A percentile compares a stretch with the other conserved stretches of the same genome.
phyloP scores from a whole-genome alignment of 140 eudicot genomes.

The Oenanthe javanica region DNA sequence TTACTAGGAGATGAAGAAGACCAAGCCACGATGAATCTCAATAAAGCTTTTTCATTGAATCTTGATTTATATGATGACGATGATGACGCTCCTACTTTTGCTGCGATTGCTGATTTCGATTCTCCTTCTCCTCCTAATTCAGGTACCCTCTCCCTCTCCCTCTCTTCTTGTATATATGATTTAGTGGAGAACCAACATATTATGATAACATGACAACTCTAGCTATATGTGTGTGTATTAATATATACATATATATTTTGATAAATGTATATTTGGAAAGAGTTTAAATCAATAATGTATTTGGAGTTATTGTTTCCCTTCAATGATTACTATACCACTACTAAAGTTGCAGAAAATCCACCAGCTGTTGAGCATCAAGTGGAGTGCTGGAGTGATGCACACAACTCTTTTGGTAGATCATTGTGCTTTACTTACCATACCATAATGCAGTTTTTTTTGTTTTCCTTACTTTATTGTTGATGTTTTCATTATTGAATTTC shows the following conservation, averaged over 20 bases:
- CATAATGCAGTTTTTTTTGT: neutral
- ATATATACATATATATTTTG: no score
- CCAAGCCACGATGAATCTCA: neutral
- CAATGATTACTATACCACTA: neutral
- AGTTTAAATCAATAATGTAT: neutral
- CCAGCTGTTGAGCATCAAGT: neutral
- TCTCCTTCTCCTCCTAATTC: neutral
- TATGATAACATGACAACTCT: neutral
- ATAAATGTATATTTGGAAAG: no score
- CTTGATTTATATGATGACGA: neutral
- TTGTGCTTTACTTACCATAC: neutral
- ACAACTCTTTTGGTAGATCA: constrained; percentile 1
- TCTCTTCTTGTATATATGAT: no score
- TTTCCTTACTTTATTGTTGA: neutral
- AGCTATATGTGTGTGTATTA: neutral
- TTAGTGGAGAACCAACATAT: no score
- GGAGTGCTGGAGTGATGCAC: neutral
- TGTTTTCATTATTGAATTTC: neutral
- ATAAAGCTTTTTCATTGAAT: neutral
- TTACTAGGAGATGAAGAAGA: neutral
- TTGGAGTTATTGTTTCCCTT: neutral
- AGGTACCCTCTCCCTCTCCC: neutral
- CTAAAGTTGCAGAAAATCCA: neutral
- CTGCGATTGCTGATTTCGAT: neutral
- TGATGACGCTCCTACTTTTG: neutral